phyloP scores from a whole-genome alignment of 2,329 filamentous ascomycete genomes.

The Metarhizium sp. region DNA sequence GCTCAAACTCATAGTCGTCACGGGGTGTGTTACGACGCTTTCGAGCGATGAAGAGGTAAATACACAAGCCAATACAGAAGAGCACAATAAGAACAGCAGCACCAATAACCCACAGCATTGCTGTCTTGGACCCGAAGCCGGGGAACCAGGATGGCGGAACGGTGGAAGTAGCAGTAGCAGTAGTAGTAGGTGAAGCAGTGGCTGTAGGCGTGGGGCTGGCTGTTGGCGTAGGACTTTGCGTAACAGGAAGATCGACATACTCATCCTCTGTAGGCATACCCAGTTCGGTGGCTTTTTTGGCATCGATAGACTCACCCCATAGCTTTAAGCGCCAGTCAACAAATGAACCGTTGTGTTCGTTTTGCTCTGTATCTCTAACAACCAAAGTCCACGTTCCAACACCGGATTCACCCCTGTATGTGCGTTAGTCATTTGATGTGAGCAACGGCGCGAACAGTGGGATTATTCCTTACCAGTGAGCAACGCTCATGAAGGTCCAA shows the following conservation, averaged over 20 bases:
- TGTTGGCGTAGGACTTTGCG: slow-evolving; percentile 30
- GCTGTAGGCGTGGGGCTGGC: not conserved
- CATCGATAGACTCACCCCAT: slow-evolving; percentile 83
- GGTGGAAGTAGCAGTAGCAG: slow-evolving; percentile 8
- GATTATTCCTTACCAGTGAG: slow-evolving; percentile 63
- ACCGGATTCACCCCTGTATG: slow-evolving; percentile 70
- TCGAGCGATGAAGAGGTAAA: slow-evolving; percentile 73
- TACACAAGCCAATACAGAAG: slow-evolving; percentile 74
- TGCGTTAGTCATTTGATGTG: slow-evolving; percentile 19
- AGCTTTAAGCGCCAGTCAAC: slow-evolving; percentile 89
- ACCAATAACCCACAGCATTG: slow-evolving; percentile 89
- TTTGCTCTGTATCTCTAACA: slow-evolving; percentile 74
- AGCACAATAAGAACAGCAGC: slow-evolving; percentile 72
- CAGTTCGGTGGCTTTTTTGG: slow-evolving; percentile 59
- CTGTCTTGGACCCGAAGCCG: slow-evolving; percentile 78
- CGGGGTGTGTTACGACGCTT: slow-evolving; percentile 65
- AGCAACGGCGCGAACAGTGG: not conserved
- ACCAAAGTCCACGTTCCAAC: slow-evolving; percentile 86
- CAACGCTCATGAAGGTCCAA: slow-evolving; percentile 99
- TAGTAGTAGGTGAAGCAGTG: slow-evolving; percentile 19
- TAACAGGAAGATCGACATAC: slow-evolving; percentile 69
- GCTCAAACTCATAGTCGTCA: slow-evolving; percentile 89
- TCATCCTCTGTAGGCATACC: slow-evolving; percentile 79
- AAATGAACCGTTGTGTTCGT: slow-evolving; percentile 69
- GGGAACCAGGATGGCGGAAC: slow-evolving; percentile 64